phyloP scores from a whole-genome alignment of 352 stramenopile genomes.

The Saprolegnia diclina region DNA sequence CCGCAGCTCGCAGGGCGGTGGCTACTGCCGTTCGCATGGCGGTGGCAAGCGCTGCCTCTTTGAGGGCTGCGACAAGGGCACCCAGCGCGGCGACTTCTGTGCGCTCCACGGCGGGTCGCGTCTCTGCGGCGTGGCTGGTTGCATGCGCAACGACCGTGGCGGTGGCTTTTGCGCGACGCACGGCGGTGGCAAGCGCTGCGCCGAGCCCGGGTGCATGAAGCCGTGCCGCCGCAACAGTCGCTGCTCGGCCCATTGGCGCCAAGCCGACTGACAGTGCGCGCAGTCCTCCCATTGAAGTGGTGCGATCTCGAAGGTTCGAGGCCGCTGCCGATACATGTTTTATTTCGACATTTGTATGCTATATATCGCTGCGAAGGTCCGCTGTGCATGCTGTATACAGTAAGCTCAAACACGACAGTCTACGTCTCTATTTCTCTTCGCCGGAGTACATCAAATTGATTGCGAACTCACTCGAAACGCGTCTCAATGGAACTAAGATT shows the following conservation, averaged over 20 bases:
- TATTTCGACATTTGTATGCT: background rate
- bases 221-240: constrained; percentile 75
- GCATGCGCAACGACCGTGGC: constrained; percentile 81
- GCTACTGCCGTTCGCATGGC: constrained; percentile 79
- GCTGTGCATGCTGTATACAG: background rate
- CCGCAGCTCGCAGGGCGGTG: constrained; percentile 68
- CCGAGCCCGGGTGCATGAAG: constrained; percentile 55
- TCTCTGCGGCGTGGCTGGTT: constrained; percentile 70
- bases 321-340: constrained; percentile 1
- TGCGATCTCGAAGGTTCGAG: background rate
- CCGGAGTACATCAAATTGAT: no score
- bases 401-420: no score
- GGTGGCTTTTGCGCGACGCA: constrained; percentile 71
- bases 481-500: no score
- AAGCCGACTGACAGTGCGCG: background rate
- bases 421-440: background rate
- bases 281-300: constrained; percentile 18
- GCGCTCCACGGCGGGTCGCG: constrained; percentile 78
- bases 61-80: constrained; percentile 80
- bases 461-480: no score
- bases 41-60: constrained; percentile 83
- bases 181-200: constrained; percentile 79
- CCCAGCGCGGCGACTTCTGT: constrained; percentile 81
- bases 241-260: constrained; percentile 70
- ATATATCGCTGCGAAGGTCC: background rate